A percentile compares a stretch with the other conserved stretches of the same genome.
Conservation (phyloP, 179 eudicot genomes). For the Beta lomatogona region DNA sequence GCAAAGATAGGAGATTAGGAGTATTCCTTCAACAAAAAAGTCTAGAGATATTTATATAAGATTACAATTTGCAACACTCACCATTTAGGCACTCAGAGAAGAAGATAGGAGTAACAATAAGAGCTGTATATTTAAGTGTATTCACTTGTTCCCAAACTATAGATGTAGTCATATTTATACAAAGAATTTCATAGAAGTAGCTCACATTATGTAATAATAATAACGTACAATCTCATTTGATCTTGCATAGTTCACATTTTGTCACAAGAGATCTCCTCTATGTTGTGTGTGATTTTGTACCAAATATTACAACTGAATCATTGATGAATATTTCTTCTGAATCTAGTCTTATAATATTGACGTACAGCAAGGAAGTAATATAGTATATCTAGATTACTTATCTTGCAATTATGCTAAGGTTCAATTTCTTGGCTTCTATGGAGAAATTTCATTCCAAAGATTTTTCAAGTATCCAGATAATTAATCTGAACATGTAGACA, state of each 20-base stretch:
- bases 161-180: not conserved
- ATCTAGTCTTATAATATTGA: not conserved
- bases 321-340: not conserved
- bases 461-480: not conserved
- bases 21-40: too few relatives aligned
- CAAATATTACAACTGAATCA: not conserved
- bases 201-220: not conserved
- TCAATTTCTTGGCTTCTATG: not conserved
- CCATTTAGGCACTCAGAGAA: not conserved
- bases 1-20: not conserved
- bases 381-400: not conserved
- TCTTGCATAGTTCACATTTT: not conserved
- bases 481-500: not conserved
- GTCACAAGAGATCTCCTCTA: not conserved
- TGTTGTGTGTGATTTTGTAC: not conserved
- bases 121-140: not conserved
- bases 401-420: not conserved
- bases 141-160: not conserved
- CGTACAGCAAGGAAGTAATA: not conserved
- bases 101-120: not conserved
- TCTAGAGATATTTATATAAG: not conserved
- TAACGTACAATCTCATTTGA: not conserved
- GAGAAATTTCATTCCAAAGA: not conserved
- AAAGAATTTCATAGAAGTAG: not conserved
- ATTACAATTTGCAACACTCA: not conserved